Evolutionary conservation across 495 filamentous ascomycete genomes (phyloP).

Genomic region (Hypoxylon perforatum): DNA sequence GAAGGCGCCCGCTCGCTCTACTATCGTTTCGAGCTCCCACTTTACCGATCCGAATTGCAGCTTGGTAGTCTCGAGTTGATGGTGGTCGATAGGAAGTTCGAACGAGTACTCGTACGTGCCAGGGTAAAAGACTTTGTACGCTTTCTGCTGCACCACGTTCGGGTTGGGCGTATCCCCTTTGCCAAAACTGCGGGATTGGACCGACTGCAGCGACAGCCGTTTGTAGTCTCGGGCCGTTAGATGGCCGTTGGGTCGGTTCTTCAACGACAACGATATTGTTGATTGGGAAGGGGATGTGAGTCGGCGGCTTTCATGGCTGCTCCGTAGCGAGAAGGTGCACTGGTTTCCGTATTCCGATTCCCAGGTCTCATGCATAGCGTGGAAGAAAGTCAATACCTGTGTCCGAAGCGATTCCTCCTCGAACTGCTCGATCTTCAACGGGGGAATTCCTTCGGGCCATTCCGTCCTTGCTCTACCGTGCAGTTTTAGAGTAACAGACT

Average conservation of each 20-base stretch:
- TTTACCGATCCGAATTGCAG: conserved; percentile 88
- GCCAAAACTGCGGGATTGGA: conserved; percentile 86
- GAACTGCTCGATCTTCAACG: conserved; percentile 82
- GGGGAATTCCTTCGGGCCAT: conserved; percentile 98
- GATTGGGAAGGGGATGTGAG: conserved; percentile 32
- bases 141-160: conserved; percentile 79
- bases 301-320: conserved; percentile 30
- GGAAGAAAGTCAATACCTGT: conserved; percentile 85
- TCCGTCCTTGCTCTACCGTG: conserved; percentile 87
- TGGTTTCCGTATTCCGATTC: conserved; percentile 70
- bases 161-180: conserved; percentile 75
- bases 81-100: conserved; percentile 92
- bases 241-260: conserved; percentile 39
- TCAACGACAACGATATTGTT: conserved; percentile 39
- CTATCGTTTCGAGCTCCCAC: conserved; percentile 87
- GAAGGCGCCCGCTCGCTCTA: conserved; percentile 93
- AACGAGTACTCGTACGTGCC: conserved; percentile 96
- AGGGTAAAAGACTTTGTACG: conserved; percentile 88
- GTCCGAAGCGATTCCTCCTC: conserved; percentile 83
- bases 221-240: conserved; percentile 62
- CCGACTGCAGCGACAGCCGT: conserved; percentile 79
- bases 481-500: conserved; percentile 89
- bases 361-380: conserved; percentile 70
- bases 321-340: conserved; percentile 58
- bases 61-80: conserved; percentile 89